Evolutionary conservation across 352 stramenopile species (phyloP), one percentile per base, ranked within the genome.

Genomic region (Phytopythium oedochilum): DNA sequence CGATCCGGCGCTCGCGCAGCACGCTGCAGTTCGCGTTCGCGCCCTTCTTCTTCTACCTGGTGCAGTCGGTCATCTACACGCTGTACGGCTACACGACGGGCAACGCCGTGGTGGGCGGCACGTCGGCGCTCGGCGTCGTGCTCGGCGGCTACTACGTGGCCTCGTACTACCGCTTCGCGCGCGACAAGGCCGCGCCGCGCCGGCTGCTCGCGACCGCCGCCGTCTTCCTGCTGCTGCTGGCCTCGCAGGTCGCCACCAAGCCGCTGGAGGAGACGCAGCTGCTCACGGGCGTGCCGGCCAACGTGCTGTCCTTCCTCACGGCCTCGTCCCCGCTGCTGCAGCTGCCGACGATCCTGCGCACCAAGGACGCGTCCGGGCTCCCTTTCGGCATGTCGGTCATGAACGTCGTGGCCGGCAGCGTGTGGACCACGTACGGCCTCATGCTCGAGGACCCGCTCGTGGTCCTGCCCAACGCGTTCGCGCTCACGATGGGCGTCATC

Each of bases 31-130:
- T 86, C 62, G 66, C 81, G 44, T 91, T 91, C 57, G 78, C 75
- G 32, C 83, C 81, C 7, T 91, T 91, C 60, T 93, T 89, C 61
- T 91, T 91, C 65, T 93, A 87, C 68, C 85, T 91, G 32, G 66
- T 93, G 53, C 74, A 88, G 64, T 89, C 71, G n/a, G 51, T 88
- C n/a, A 89, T 90, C 54, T 89, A 89, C 64, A 82, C 80, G 45
- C 64, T 93, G 47, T 91, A 93, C 55, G 78, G 61, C 14, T 86
- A 71, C 45, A 83, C 71, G 45, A 90, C 75, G 22, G 53, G 63
- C 23, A 91, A 93, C 39, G 23, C 57, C 25, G 51, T 93, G 29
- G 83, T 93, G 63, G 69, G 66, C 32, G 60, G 62, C 43, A 90
- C 78, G 14, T 78, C 81, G 28, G 48, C 78, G 14, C 67, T 93